These are phyloP conservation scores for Neurospora sp. DNA, from an alignment of 495 filamentous ascomycete genomes.

Conservation along the genomic window DNA sequence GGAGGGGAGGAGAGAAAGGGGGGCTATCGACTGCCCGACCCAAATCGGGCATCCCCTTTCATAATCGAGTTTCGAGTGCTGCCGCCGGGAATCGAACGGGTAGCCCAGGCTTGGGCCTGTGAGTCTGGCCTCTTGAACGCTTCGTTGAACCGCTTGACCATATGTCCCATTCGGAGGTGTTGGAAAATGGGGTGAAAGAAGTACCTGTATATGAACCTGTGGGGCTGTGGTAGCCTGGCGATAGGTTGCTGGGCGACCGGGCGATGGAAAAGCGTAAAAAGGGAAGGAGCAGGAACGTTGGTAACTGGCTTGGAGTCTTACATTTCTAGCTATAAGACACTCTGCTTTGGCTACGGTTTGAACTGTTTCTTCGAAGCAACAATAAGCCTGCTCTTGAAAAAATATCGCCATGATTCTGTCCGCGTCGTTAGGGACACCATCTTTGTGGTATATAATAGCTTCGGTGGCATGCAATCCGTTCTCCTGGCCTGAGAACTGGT, in stretches of 20 bases:
- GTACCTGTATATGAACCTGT: background rate
- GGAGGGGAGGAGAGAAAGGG: too few relatives aligned
- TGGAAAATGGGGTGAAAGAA: too few relatives aligned
- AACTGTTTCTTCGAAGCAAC: background rate
- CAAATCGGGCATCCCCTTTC: background rate
- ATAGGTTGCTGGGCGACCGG: background rate
- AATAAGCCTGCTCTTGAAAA: background rate
- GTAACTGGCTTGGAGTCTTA: background rate
- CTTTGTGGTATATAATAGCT: background rate
- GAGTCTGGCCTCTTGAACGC: background rate
- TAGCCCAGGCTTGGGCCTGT: background rate
- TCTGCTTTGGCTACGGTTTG: background rate
- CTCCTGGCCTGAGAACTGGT: background rate
- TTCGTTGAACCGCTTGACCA: background rate
- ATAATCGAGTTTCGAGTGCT: too few relatives aligned
- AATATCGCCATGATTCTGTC: background rate
- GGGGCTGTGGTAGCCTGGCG: background rate
- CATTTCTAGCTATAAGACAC: background rate
- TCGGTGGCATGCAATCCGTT: background rate
- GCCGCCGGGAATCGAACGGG: background rate
- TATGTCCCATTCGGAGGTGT: background rate
- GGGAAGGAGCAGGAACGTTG: background rate
- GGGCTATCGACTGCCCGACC: background rate
- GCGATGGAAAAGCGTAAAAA: background rate
- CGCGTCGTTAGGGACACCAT: background rate